phyloP scores from a whole-genome alignment of 78 protist species.

The Mastigamoeba balamuthi region DNA sequence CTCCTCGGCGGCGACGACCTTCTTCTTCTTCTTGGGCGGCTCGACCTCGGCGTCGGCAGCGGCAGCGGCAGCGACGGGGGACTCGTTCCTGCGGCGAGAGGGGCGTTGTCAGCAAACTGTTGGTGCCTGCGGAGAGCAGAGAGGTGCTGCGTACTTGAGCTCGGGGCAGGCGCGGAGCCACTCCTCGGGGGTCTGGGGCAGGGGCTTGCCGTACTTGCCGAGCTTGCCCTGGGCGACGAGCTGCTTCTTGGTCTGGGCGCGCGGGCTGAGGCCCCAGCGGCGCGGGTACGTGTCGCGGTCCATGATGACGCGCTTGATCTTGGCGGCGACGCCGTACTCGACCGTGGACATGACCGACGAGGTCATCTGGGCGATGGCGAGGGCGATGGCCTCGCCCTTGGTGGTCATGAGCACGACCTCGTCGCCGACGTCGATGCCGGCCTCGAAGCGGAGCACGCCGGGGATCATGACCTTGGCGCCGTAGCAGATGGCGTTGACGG shows the following conservation, averaged over 20 bases:
- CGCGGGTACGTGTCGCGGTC: slow-evolving; percentile 98
- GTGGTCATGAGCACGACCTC: slow-evolving; percentile 97
- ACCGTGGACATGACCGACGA: slow-evolving; percentile 85
- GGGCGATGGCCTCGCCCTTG: slow-evolving; percentile 98
- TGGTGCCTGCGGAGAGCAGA: too few species aligned
- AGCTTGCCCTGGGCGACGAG: slow-evolving; percentile 91
- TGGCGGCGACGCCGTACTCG: slow-evolving; percentile 98
- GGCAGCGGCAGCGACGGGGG: too few species aligned
- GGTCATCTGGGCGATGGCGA: slow-evolving; percentile 98
- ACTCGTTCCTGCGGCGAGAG: too few species aligned
- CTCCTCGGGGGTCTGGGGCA: slow-evolving; percentile 90
- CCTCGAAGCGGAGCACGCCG: slow-evolving; percentile 89
- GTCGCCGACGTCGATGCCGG: slow-evolving; percentile 85
- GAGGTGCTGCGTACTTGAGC: not conserved
- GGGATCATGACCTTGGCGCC: slow-evolving; percentile 98
- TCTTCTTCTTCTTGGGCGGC: too few species aligned
- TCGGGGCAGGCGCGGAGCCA: slow-evolving; percentile 69
- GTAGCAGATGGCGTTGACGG: slow-evolving; percentile 99
- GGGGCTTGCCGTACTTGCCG: slow-evolving; percentile 94
- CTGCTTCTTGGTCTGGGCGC: slow-evolving; percentile 83
- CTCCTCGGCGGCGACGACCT: too few species aligned
- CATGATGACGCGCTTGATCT: slow-evolving; percentile 99
- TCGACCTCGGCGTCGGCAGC: too few species aligned
- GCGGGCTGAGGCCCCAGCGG: slow-evolving; percentile 97
- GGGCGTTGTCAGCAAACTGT: too few species aligned